A percentile compares a stretch with the other conserved stretches of the same genome.
These are phyloP conservation scores for Plasmodium gaboni DNA, from an alignment of 169 alveolate species.

Conservation along the genomic window DNA sequence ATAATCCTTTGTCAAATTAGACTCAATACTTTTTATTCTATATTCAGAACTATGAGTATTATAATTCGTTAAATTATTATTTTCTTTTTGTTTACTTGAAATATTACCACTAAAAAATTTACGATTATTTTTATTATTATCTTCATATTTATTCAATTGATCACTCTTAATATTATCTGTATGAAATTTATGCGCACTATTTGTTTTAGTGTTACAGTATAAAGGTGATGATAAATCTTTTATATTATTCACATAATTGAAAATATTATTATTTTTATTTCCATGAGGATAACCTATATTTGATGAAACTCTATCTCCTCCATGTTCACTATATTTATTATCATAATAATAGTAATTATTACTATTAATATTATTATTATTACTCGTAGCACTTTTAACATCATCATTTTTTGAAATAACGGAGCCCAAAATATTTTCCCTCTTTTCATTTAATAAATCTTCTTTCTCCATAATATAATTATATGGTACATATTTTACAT, in stretches of 20 bases:
- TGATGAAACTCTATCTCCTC: no score
- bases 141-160: background rate
- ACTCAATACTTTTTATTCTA: no score
- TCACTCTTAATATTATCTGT: background rate
- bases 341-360: no score
- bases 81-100: no score
- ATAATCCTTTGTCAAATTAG: no score
- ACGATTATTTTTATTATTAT: background rate
- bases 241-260: background rate
- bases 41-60: no score
- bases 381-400: no score
- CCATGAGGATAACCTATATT: no score
- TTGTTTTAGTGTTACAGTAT: background rate
- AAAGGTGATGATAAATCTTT: background rate
- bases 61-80: no score
- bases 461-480: background rate
- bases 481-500: background rate
- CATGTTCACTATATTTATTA: no score
- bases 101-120: background rate
- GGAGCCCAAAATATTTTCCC: background rate
- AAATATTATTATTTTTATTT: background rate
- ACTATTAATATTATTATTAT: no score
- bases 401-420: no score
- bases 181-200: background rate
- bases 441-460: slow-evolving; percentile 4